Percentiles rank a stretch among this genome's conserved stretches.
phyloP scores from a whole-genome alignment of 2,329 filamentous ascomycete genomes.

The Ophiocordyceps australis region DNA sequence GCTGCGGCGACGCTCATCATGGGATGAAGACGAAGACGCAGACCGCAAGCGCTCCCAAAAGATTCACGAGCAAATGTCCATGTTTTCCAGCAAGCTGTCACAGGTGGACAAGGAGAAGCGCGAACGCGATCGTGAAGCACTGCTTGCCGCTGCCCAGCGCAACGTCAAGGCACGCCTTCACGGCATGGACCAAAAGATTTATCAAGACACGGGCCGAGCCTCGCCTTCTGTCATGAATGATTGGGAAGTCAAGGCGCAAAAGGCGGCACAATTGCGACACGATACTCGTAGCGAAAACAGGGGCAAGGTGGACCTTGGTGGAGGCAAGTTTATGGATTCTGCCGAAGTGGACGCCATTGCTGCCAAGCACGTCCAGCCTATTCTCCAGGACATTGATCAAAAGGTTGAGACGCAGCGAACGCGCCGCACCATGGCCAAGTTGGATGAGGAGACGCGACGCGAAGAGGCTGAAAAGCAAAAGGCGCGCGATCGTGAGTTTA shows the following conservation, averaged over 20 bases:
- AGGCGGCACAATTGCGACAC: constrained; percentile 47
- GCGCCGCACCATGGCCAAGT: constrained; percentile 44
- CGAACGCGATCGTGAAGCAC: constrained; percentile 51
- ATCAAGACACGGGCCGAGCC: constrained; percentile 56
- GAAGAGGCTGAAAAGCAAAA: constrained; percentile 29
- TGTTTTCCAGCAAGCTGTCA: constrained; percentile 49
- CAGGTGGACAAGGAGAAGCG: constrained; percentile 59
- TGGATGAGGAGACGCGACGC: constrained; percentile 37
- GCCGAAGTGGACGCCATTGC: constrained; percentile 68
- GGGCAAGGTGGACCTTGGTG: constrained; percentile 51
- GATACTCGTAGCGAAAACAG: constrained; percentile 37
- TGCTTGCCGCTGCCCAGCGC: constrained; percentile 64
- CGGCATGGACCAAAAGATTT: constrained; percentile 67
- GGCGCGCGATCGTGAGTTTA: constrained; percentile 31
- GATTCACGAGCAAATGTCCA: constrained; percentile 64
- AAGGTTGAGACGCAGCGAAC: constrained; percentile 57
- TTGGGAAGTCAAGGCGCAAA: constrained; percentile 63
- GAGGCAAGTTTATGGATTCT: constrained; percentile 63
- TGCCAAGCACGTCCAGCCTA: constrained; percentile 57
- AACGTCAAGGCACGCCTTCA: constrained; percentile 70
- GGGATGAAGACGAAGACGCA: constrained; percentile 46
- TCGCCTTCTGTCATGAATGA: constrained; percentile 50
- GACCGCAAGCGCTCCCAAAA: constrained; percentile 53
- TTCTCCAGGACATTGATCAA: constrained; percentile 69
- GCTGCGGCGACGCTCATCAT: constrained; percentile 40